Evolutionary conservation across 352 stramenopile genomes (phyloP), one percentile per base, ranked within the genome.

Genomic region (Elongisporangium anandrum): DNA sequence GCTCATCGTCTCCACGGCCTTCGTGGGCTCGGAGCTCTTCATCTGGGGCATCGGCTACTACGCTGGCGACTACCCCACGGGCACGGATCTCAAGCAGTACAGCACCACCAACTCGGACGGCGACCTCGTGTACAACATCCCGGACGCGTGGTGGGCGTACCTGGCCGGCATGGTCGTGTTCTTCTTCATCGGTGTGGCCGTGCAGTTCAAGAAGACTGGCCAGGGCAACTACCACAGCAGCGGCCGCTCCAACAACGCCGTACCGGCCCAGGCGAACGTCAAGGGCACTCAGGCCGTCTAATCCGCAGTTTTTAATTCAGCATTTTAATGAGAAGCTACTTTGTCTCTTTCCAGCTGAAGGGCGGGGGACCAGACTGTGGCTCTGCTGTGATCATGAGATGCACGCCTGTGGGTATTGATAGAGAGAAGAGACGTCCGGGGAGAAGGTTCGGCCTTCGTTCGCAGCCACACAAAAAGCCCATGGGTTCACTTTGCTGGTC

Each of bases 71-170:
- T 88, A 85, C 66, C 79, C 79, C 15, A 85, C 60, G n/a, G 67
- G 70, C 50, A 69, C 73, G 48, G 59, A 88, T 51, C 68, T 88
- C 34, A 60, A 80, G 52, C 49, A 59, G n/a, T 77, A 79, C 51
- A 52, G 63, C 51, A 70, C 55, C 19, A 63, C 66, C 12, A 39
- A 64, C 16, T 24, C 29, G 19, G 53, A 72, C 58, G 77, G 74
- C 39, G 56, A 79, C 12, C 88, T 68, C 64, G 60, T 81, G 13
- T 94, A 93, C 63, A 63, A 70, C 8, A 81, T 95, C 39, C 79
- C 79, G 8, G 68, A 66, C 21, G 79, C 76, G 6, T 93, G 85
- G 81, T 95, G 81, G 84, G 79, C 52, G 15, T 95, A 95, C 62
- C 47, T 95, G 55, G 75, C 66, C 4, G 80, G 69, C 2, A 87